Base-by-base conservation (phyloP, 306 rosid genomes). In the Prunus mira region DNA sequence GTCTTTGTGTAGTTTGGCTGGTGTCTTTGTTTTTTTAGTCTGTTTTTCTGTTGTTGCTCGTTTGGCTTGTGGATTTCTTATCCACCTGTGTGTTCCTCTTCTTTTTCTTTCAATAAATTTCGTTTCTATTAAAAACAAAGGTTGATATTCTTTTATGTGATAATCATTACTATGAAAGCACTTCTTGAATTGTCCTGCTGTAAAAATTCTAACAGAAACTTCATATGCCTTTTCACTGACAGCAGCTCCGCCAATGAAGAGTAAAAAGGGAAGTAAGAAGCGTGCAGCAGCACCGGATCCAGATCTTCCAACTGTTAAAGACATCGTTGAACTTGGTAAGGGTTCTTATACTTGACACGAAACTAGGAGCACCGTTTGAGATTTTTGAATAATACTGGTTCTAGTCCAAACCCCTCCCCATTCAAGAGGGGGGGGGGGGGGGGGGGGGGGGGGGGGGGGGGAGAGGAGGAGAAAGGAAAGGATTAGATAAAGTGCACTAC, bases 241-340 rank as follows among this genome's bases (percentile, higher is more conserved):
- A 64, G 47, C 9, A 17, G 14, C 20, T 64, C 13, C 13, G 0
- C 22, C 68, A 32, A 64, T 32, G 58, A 79, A 75, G 81, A 65
- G 55, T 58, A 83, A 83, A 65, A 83, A 76, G 62, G 55, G 69
- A 55, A 83, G 69, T 61, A 83, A 83, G 86, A 83, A 79, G 28
- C 82, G 81, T 3, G 72, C 72, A 49, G 76, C 72, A 49, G 81
- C 81, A 56, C 68, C 38, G 28, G 86, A 79, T 46, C 69, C 65
- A 14, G 84, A 83, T 30, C 46, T 27, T 55, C 54, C 50, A 3
- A 71, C 71, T 34, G 14, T 67, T 13, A 63, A 67, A 9, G 72
- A 79, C 20, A 30, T 67, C 27, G 56, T 38, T 52, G 84, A 76
- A 43, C 54, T 67, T 25, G 82, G 84, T 80, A 77, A 76, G 74